Base-by-base conservation (phyloP, 768 basidiomycete species). In the Paxillus rubicundulus region DNA sequence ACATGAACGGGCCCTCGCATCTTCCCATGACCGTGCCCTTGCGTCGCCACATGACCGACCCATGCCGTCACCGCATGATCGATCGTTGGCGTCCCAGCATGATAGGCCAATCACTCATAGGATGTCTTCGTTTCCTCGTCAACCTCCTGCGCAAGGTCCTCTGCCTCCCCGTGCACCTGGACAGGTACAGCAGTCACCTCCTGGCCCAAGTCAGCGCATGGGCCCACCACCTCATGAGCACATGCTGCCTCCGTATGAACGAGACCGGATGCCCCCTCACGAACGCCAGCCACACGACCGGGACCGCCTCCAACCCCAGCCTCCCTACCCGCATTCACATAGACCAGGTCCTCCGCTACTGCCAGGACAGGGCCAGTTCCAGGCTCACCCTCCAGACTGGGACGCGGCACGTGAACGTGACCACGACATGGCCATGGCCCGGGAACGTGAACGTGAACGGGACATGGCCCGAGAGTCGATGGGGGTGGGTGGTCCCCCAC, bases 351-450 rank as follows among this genome's bases (percentile, higher is more conserved):
- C 54, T 12, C 41, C 58, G 13, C 38, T 57, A 5, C 60, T 68
- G 13, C 67, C 69, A 0, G 67, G 69, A 4, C 68, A 70, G 40
- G 61, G 69, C 37, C 65, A 69, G 37, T 70, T 69, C 50, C 69
- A 67, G 39, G 30, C 61, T 0, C 61, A 62, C 34, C 62, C 67
- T 24, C 58, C 66, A 4, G 66, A 67, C 9, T 68, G 66, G 66
- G 66, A 67, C 17, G 39, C 51, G 13, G 46, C 45, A 3, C 57
- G 67, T 0, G 67, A 70, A 9, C 62, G 61, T 1, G 68, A 68
- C 5, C 54, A 54, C 14, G 65, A 55, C 45, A 24, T 24, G 24
- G 24, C 24, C 24, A 24, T 24, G 44, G 46, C 20, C 13, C 68
- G 61, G 33, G 62, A 64, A 13, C 63, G 63, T 2, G 63, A 64